phyloP scores from a whole-genome alignment of 257 asterid genomes.

The Penstemon davidsonii region DNA sequence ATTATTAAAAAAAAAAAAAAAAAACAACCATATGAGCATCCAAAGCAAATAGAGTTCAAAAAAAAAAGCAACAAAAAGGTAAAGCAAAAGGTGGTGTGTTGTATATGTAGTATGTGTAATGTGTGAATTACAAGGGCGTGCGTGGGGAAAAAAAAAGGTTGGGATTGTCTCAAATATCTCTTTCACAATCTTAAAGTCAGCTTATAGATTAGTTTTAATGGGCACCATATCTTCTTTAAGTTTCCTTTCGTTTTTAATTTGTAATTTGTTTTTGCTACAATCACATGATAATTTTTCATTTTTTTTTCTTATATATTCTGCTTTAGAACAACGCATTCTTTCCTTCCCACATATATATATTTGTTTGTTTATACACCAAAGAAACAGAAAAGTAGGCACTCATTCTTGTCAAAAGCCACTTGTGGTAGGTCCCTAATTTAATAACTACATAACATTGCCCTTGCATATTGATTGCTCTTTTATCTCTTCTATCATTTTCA shows the following conservation, averaged over 20 bases:
- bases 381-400: slow-evolving; percentile 62
- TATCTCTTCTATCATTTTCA: slow-evolving; percentile 25
- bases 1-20: neutral
- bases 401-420: slow-evolving; percentile 55
- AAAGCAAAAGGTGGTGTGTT: slow-evolving; percentile 28
- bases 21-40: slow-evolving; percentile 39
- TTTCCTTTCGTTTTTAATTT: slow-evolving; percentile 23
- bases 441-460: slow-evolving; percentile 33
- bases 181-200: slow-evolving; percentile 33
- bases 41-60: slow-evolving; percentile 36
- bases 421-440: slow-evolving; percentile 52
- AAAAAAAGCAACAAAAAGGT: slow-evolving; percentile 43
- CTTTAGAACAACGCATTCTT: slow-evolving; percentile 80
- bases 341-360: slow-evolving; percentile 55
- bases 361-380: slow-evolving; percentile 48
- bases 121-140: slow-evolving; percentile 41
- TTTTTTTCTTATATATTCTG: slow-evolving; percentile 34
- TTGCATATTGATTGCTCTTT: slow-evolving; percentile 11
- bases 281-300: slow-evolving; percentile 7
- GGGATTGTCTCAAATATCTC: slow-evolving; percentile 37
- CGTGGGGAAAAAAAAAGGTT: slow-evolving; percentile 40
- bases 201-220: slow-evolving; percentile 37
- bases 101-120: slow-evolving; percentile 9
- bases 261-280: slow-evolving; percentile 24
- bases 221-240: slow-evolving; percentile 40